phyloP scores from a whole-genome alignment of 2,329 filamentous ascomycete species.

The Hypomyces rosellus region DNA sequence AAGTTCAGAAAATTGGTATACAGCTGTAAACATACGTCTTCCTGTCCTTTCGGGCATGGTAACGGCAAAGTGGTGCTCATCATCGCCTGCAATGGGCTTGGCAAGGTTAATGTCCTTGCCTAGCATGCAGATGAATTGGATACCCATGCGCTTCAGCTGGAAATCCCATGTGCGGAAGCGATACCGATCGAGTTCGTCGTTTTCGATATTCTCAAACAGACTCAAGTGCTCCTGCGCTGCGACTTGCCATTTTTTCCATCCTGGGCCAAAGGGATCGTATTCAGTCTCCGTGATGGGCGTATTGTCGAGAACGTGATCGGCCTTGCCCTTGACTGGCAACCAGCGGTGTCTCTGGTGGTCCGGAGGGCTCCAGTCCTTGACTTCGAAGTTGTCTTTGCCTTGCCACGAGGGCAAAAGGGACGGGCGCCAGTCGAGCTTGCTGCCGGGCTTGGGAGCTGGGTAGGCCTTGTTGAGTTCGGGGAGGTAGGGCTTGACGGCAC shows the following conservation, averaged over 20 bases:
- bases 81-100: conserved; percentile 37
- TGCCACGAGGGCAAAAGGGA: conserved; percentile 32
- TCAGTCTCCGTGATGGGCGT: conserved; percentile 43
- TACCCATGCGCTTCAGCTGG: conserved; percentile 43
- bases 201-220: conserved; percentile 45
- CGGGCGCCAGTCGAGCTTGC: conserved; percentile 30
- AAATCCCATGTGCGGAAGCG: conserved; percentile 45
- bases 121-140: conserved; percentile 49
- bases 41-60: conserved; percentile 32
- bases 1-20: too few relatives aligned
- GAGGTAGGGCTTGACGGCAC: conserved; percentile 46
- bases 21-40: conserved; percentile 21
- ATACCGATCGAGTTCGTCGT: conserved; percentile 37
- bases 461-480: conserved; percentile 34
- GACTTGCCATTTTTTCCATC: conserved; percentile 44
- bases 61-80: conserved; percentile 40
- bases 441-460: conserved; percentile 20
- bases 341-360: conserved; percentile 42
- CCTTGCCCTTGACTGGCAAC: conserved; percentile 34
- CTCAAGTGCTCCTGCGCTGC: conserved; percentile 43
- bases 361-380: conserved; percentile 26
- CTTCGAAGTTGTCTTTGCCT: conserved; percentile 22
- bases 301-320: conserved; percentile 33
- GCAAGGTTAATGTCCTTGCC: conserved; percentile 44
- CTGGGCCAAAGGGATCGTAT: conserved; percentile 40